Percentiles rank a stretch among this genome's conserved stretches.
Conservation (phyloP, 2,329 filamentous ascomycete genomes). For the Septoria petroselini region DNA sequence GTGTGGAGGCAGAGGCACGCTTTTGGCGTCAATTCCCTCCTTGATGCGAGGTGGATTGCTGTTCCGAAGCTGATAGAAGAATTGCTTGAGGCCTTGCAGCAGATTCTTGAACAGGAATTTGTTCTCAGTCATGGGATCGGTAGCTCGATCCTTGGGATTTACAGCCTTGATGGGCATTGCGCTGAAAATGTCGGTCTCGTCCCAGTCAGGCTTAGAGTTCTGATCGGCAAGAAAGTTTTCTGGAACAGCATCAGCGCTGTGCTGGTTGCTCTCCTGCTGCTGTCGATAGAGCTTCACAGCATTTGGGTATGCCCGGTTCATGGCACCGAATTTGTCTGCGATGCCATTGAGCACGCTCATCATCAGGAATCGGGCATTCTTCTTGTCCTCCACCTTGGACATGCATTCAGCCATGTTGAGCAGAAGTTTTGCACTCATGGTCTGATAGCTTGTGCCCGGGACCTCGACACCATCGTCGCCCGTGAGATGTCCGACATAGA, state of each 20-base stretch:
- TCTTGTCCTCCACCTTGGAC: constrained; percentile 86
- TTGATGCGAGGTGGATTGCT: constrained; percentile 68
- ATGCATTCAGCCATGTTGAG: constrained; percentile 99
- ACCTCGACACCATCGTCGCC: constrained; percentile 65
- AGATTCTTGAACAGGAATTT: constrained; percentile 97
- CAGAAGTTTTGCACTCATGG: constrained; percentile 96
- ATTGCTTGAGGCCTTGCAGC: constrained; percentile 91
- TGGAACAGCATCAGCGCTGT: constrained; percentile 46
- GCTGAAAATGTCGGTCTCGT: constrained; percentile 95
- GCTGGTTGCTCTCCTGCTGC: constrained; percentile 53
- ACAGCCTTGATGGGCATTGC: constrained; percentile 95
- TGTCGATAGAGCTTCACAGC: constrained; percentile 86
- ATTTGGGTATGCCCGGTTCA: constrained; percentile 95
- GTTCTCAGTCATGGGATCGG: constrained; percentile 91
- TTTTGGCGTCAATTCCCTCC: constrained; percentile 66
- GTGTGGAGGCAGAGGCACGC: constrained; percentile 77
- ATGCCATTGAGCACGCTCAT: constrained; percentile 98
- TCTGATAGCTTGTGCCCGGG: constrained; percentile 97
- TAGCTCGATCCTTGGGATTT: constrained; percentile 81
- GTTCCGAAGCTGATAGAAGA: constrained; percentile 88
- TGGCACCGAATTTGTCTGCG: constrained; percentile 94
- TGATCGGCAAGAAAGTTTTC: constrained; percentile 85
- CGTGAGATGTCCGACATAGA: constrained; percentile 93
- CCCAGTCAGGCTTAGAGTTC: constrained; percentile 83
- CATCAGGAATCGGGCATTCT: constrained; percentile 89